These are phyloP conservation scores for Ogataea kodamae DNA, from an alignment of 805 yeast species.

Conservation along the genomic window DNA sequence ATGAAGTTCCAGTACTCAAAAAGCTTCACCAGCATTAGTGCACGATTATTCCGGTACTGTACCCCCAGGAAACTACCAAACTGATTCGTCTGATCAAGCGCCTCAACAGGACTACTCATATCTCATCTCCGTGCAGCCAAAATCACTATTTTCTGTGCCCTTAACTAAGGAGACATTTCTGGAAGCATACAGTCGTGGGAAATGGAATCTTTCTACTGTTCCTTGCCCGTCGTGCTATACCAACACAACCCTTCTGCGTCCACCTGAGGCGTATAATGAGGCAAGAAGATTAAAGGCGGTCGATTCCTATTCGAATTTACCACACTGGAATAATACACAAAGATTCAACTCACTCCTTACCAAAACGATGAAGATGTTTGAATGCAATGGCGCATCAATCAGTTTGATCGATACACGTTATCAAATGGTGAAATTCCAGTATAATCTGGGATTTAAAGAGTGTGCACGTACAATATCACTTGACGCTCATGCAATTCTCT, in stretches of 20 bases:
- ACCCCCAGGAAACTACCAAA: slow-evolving; percentile 5
- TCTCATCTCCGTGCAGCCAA: slow-evolving; percentile 16
- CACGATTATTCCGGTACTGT: slow-evolving; percentile 5
- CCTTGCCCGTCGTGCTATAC: slow-evolving; percentile 54
- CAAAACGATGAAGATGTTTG: slow-evolving; percentile 39
- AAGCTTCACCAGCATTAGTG: slow-evolving; percentile 1
- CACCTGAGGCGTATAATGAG: slow-evolving; percentile 60
- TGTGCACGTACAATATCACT: slow-evolving; percentile 55
- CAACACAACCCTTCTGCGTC: slow-evolving; percentile 45
- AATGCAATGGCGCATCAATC: slow-evolving; percentile 52
- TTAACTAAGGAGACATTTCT: slow-evolving; percentile 51
- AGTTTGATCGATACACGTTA: slow-evolving; percentile 50
- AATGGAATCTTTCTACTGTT: slow-evolving; percentile 52
- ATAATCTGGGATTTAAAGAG: slow-evolving; percentile 44
- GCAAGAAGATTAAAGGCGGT: slow-evolving; percentile 42
- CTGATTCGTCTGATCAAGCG: slow-evolving; percentile 6
- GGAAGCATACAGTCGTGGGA: slow-evolving; percentile 54
- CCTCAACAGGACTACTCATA: slow-evolving; percentile 14
- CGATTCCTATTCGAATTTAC: slow-evolving; percentile 34
- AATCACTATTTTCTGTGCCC: slow-evolving; percentile 30
- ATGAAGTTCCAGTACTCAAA: slow-evolving; percentile 1
- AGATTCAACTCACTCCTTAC: slow-evolving; percentile 39
- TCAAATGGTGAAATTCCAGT: slow-evolving; percentile 49
- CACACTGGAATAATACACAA: slow-evolving; percentile 47
- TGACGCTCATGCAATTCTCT: slow-evolving; percentile 67